phyloP scores from a whole-genome alignment of 768 basidiomycete genomes.

The Harrya chromipes region DNA sequence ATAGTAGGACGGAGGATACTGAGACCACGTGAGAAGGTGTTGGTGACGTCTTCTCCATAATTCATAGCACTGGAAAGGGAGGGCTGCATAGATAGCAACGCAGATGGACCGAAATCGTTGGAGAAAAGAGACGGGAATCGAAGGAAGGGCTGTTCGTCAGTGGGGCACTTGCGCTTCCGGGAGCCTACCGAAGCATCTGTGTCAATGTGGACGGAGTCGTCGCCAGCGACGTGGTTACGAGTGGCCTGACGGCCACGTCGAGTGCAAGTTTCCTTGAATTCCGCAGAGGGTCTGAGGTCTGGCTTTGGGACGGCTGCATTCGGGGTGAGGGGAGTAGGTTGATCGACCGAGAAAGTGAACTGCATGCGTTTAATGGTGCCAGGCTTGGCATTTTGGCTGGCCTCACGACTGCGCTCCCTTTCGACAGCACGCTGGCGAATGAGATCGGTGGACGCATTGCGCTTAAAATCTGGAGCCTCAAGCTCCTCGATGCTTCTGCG shows the following conservation, averaged over 20 bases:
- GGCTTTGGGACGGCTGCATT: slow-evolving; percentile 55
- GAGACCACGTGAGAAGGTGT: slow-evolving; percentile 48
- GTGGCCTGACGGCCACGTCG: slow-evolving; percentile 40
- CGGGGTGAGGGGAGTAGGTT: slow-evolving; percentile 48
- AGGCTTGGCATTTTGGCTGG: slow-evolving; percentile 55
- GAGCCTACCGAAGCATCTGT: slow-evolving; percentile 26
- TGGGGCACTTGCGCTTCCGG: slow-evolving; percentile 27
- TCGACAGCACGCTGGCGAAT: slow-evolving; percentile 78
- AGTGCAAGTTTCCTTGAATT: slow-evolving; percentile 51
- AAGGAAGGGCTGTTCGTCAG: slow-evolving; percentile 39
- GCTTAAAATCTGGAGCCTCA: slow-evolving; percentile 78
- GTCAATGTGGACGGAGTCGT: slow-evolving; percentile 15
- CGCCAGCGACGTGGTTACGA: slow-evolving; percentile 35
- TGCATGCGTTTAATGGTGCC: slow-evolving; percentile 87
- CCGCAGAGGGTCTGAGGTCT: slow-evolving; percentile 60
- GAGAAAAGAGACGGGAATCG: slow-evolving; percentile 74
- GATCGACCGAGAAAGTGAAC: slow-evolving; percentile 84
- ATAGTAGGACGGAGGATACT: slow-evolving; percentile 75
- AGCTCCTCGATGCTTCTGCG: slow-evolving; percentile 80
- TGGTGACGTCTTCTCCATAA: slow-evolving; percentile 72
- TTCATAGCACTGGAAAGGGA: slow-evolving; percentile 66
- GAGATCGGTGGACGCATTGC: slow-evolving; percentile 75
- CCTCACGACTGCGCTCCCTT: slow-evolving; percentile 77
- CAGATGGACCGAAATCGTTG: slow-evolving; percentile 73
- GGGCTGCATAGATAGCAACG: slow-evolving; percentile 65